A percentile compares a stretch with the other conserved stretches of the same genome.
Conservation (phyloP, 106 monocot species). For the Acorus gramineus region DNA sequence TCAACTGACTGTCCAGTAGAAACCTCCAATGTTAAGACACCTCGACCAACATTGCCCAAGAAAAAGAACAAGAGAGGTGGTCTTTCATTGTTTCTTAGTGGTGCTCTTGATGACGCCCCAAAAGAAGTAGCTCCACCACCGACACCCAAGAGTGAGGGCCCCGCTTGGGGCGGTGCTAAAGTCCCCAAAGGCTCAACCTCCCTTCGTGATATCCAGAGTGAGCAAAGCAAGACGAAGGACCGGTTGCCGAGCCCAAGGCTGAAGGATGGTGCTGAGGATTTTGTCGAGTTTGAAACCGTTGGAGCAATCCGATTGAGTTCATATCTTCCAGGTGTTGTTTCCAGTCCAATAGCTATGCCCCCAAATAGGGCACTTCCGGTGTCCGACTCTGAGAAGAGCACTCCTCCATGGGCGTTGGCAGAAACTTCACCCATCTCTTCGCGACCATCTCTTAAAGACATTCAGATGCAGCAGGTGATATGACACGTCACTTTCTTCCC, state of each 20-base stretch:
- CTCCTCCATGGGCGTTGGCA: slow-evolving; percentile 74
- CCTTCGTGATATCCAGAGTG: slow-evolving; percentile 84
- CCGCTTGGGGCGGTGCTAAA: slow-evolving; percentile 88
- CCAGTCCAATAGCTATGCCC: slow-evolving; percentile 46
- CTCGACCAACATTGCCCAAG: slow-evolving; percentile 29
- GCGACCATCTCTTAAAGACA: slow-evolving; percentile 75
- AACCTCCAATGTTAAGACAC: slow-evolving; percentile 17
- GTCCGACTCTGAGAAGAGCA: slow-evolving; percentile 57
- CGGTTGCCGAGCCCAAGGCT: slow-evolving; percentile 1
- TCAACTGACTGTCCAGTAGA: slow-evolving; percentile 15
- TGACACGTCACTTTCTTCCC: not conserved
- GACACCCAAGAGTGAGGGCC: slow-evolving; percentile 71
- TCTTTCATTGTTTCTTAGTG: slow-evolving; percentile 88
- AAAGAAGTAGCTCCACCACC: slow-evolving; percentile 39
- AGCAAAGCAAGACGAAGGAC: slow-evolving; percentile 53
- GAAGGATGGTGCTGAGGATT: slow-evolving; percentile 22
- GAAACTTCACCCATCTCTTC: slow-evolving; percentile 49
- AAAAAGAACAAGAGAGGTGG: slow-evolving; percentile 94
- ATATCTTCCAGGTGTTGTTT: slow-evolving; percentile 21
- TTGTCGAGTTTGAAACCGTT: slow-evolving; percentile 10
- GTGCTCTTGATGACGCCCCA: slow-evolving; percentile 76
- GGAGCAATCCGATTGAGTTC: slow-evolving; percentile 44
- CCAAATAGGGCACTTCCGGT: slow-evolving; percentile 15
- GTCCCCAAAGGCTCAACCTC: slow-evolving; percentile 39
- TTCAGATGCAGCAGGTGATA: slow-evolving; percentile 87